A percentile compares a stretch with the other conserved stretches of the same genome.
Evolutionary conservation across 371 early-diverging fungal species (phyloP).

Genomic region (Saksenaea vasiformis): DNA sequence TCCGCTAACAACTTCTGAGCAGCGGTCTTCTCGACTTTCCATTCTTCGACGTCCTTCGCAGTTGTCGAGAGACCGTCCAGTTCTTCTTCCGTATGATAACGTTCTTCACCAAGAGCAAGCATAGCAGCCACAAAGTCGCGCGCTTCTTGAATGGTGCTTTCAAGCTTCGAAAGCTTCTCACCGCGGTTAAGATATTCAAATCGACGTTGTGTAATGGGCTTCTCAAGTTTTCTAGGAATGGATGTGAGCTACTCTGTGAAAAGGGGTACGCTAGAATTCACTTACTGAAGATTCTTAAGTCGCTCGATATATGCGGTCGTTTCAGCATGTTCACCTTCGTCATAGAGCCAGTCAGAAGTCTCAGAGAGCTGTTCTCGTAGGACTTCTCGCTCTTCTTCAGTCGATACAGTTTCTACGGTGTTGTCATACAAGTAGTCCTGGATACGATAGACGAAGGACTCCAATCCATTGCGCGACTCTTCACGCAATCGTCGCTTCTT

Average conservation of each 20-base stretch:
- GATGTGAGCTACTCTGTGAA: constrained; percentile 4
- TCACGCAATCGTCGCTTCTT: constrained; percentile 69
- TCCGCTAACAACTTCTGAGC: constrained; percentile 63
- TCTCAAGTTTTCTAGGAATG: constrained; percentile 54
- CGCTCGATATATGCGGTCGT: constrained; percentile 49
- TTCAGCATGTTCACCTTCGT: constrained; percentile 72
- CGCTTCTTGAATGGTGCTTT: constrained; percentile 40
- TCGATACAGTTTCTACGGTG: constrained; percentile 64
- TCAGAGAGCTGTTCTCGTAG: constrained; percentile 63
- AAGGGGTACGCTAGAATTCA: not conserved
- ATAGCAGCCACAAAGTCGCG: constrained; percentile 46
- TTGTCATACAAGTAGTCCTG: constrained; percentile 83
- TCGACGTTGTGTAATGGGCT: constrained; percentile 66
- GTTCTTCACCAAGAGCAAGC: constrained; percentile 44
- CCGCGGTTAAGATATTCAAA: constrained; percentile 65
- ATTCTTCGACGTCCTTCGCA: constrained; percentile 53
- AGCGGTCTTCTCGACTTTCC: constrained; percentile 63
- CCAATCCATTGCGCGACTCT: constrained; percentile 87
- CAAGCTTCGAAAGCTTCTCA: constrained; percentile 55
- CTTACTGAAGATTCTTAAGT: constrained; percentile 53
- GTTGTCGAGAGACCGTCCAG: constrained; percentile 49
- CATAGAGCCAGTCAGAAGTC: constrained; percentile 87
- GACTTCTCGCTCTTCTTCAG: constrained; percentile 69
- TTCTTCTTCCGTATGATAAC: constrained; percentile 65
- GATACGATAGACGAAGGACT: constrained; percentile 85